Evolutionary conservation across 2,329 filamentous ascomycete genomes (phyloP).

Genomic region (Trichoderma koningiopsis): DNA sequence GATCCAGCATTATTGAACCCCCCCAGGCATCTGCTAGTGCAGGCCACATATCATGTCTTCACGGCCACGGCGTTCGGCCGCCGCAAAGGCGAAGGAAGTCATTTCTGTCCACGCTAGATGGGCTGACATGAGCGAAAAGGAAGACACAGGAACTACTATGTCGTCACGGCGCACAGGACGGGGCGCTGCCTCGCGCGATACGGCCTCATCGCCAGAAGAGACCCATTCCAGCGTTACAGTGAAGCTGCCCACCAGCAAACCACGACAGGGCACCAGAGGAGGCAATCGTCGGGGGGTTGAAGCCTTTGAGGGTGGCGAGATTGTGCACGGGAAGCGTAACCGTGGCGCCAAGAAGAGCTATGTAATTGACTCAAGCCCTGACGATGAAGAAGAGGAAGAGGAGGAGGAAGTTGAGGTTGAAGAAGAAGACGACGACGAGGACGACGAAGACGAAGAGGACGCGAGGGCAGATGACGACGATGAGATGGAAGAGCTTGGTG

Average conservation of each 20-base stretch:
- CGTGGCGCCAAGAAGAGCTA: conserved; percentile 62
- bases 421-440: conserved; percentile 44
- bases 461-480: conserved; percentile 39
- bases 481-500: conserved; percentile 43
- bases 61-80: conserved; percentile 51
- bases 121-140: conserved; percentile 44
- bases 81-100: conserved; percentile 46
- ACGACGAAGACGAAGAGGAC: conserved; percentile 49
- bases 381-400: conserved; percentile 47
- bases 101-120: conserved; percentile 47
- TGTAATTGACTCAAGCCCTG: conserved; percentile 57
- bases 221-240: conserved; percentile 51
- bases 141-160: conserved; percentile 46
- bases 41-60: conserved; percentile 44
- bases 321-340: conserved; percentile 54
- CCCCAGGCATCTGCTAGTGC: conserved; percentile 15
- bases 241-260: conserved; percentile 55
- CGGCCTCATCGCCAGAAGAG: conserved; percentile 50
- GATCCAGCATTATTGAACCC: neutral
- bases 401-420: conserved; percentile 51
- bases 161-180: conserved; percentile 56
- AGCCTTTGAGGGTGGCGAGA: conserved; percentile 49
- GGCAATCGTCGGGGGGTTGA: conserved; percentile 42
- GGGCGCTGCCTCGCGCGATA: conserved; percentile 48
- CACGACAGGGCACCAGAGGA: conserved; percentile 52